Base-by-base conservation (phyloP, 495 filamentous ascomycete species). In the Aspergillus taichungensis region DNA sequence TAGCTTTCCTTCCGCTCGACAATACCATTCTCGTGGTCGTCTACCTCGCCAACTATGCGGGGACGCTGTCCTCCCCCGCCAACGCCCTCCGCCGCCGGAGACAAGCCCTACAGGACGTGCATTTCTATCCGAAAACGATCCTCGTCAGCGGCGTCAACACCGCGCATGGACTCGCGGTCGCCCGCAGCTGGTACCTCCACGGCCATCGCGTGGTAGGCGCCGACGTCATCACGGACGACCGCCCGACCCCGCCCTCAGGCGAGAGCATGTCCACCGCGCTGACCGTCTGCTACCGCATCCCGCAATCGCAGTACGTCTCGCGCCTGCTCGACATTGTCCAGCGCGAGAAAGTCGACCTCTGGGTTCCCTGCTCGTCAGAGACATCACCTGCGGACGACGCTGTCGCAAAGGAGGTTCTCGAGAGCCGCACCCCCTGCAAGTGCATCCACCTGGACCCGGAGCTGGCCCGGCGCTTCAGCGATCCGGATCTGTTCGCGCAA, bases 151-250 rank as follows among this genome's bases (percentile, higher is more conserved):
- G 84, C n/a, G 64, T 88, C 2, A 72, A 76, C 31, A 87, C 84
- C 61, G 60, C 73, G 13, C 84, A 85, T 54, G 84, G 82, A 28
- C 67, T 89, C 0, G 58, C 67, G 0, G 51, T 91, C 4, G 82
- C 84, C n/a, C 76, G 86, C 12, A 53, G 74, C 6, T 87, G 87
- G 64, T 69, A 80, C 47, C 55, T 71, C 30, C 71, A 77, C 1
- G 82, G 84, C 6, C 83, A 89, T 60, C 69, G 71, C 30, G 84
- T 89, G 33, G 74, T 91, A 30, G 86, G 85, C 5, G 82, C 81
- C 4, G 84, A 87, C 54, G 18, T 24, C 18, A 76, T 85, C 38
- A 68, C 74, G 28, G 68, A 72, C n/a, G 48, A 24, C 18, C 18
- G 18, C 18, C 18, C 79, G 63, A n/a, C 57, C 7, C 40, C 69